Percentiles rank a stretch among this genome's conserved stretches.
Evolutionary conservation across 208 protist species (phyloP).

Genomic region (Entamoeba moshkovskii): DNA sequence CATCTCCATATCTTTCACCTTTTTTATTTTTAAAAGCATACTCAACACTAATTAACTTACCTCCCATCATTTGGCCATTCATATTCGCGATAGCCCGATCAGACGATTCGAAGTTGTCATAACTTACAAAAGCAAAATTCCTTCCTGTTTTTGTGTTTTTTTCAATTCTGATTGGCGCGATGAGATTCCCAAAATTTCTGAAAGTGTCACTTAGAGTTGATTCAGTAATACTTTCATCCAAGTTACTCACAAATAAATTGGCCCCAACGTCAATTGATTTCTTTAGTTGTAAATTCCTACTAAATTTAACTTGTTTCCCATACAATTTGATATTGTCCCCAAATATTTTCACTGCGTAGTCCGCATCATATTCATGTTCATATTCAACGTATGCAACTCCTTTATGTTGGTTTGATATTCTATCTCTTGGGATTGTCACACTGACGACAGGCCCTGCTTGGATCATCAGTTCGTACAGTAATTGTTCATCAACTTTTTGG

Average conservation of each 20-base stretch:
- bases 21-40: constrained; percentile 70
- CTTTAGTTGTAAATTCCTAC: constrained; percentile 40
- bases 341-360: constrained; percentile 71
- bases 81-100: constrained; percentile 62
- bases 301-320: constrained; percentile 61
- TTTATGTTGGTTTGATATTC: constrained; percentile 53
- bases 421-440: constrained; percentile 69
- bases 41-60: constrained; percentile 53
- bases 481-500: constrained; percentile 51
- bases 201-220: constrained; percentile 65
- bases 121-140: constrained; percentile 69
- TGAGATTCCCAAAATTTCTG: constrained; percentile 54
- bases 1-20: constrained; percentile 52
- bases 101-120: constrained; percentile 61
- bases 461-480: constrained; percentile 72
- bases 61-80: constrained; percentile 61
- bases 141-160: constrained; percentile 46
- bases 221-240: constrained; percentile 67
- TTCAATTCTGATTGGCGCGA: constrained; percentile 62
- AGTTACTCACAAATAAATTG: constrained; percentile 74
- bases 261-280: constrained; percentile 60
- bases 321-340: constrained; percentile 66
- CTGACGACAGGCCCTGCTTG: constrained; percentile 65
- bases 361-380: constrained; percentile 57
- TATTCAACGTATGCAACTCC: constrained; percentile 72